Percentiles rank a stretch among this genome's conserved stretches.
phyloP scores from a whole-genome alignment of 441 rosid genomes.

The Daphne laureola region DNA sequence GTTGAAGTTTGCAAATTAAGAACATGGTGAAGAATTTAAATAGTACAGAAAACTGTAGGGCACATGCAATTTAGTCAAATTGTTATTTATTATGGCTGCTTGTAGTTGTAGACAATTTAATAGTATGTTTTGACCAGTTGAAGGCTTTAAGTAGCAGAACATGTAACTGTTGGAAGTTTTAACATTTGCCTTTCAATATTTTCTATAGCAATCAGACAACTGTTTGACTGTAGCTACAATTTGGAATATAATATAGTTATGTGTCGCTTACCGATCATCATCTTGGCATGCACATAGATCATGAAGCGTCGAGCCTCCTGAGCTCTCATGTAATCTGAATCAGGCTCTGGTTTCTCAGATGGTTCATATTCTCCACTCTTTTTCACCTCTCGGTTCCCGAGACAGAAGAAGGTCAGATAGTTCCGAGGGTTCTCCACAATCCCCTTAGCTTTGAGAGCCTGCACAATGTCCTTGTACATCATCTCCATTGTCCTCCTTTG shows the following conservation, averaged over 20 bases:
- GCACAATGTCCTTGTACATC: slow-evolving; percentile 22
- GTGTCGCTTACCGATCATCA: slow-evolving; percentile 22
- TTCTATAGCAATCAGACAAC: neutral
- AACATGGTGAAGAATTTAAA: no score
- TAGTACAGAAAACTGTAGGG: no score
- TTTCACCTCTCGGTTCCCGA: slow-evolving; percentile 22
- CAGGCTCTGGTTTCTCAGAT: slow-evolving; percentile 8
- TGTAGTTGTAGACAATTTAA: no score
- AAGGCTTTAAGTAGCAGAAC: no score
- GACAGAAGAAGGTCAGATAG: slow-evolving; percentile 26
- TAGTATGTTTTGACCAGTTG: no score
- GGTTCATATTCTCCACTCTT: slow-evolving; percentile 16
- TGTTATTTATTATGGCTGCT: neutral
- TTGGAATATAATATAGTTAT: no score
- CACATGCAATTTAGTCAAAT: neutral
- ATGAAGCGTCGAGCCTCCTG: slow-evolving; percentile 25
- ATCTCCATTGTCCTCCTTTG: slow-evolving; percentile 25
- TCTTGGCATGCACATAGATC: slow-evolving; percentile 30
- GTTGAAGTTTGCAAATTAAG: no score
- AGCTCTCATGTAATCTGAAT: slow-evolving; percentile 18
- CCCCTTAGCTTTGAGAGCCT: slow-evolving; percentile 18
- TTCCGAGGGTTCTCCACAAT: slow-evolving; percentile 18
- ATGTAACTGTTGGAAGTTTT: neutral
- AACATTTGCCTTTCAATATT: neutral
- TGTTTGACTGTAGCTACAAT: no score